These are phyloP conservation scores for Cyclotella atomus DNA, from an alignment of 108 stramenopile species.

Conservation along the genomic window DNA sequence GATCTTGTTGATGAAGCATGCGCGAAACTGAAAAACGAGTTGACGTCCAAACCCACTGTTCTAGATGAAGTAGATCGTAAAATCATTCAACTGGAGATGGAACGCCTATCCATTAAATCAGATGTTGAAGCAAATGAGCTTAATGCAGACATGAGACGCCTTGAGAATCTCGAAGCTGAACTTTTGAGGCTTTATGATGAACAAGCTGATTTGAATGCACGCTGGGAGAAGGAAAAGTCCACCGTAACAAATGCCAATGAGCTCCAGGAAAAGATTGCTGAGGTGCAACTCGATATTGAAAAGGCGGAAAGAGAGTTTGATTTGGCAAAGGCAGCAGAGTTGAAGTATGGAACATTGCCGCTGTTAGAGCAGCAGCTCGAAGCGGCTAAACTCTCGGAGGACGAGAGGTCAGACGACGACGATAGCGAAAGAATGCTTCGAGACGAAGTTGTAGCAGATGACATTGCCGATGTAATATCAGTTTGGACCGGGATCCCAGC, in stretches of 20 bases:
- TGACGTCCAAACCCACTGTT: constrained; percentile 80
- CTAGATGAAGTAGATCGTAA: constrained; percentile 95
- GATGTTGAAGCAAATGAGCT: constrained; percentile 67
- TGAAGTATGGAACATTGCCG: constrained; percentile 92
- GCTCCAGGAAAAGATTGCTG: constrained; percentile 91
- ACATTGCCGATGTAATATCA: constrained; percentile 92
- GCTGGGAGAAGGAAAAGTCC: constrained; percentile 90
- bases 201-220: constrained; percentile 73
- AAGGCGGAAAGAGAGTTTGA: constrained; percentile 95
- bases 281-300: constrained; percentile 85
- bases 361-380: constrained; percentile 75
- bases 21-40: constrained; percentile 89
- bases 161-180: constrained; percentile 72
- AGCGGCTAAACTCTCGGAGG: constrained; percentile 52
- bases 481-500: constrained; percentile 96
- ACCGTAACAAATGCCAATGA: constrained; percentile 72
- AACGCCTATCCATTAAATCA: constrained; percentile 83
- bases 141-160: constrained; percentile 60
- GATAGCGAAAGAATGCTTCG: constrained; percentile 72
- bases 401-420: constrained; percentile 24
- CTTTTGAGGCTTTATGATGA: constrained; percentile 69
- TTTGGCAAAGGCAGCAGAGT: constrained; percentile 91
- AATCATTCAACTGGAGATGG: constrained; percentile 97
- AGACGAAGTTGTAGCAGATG: constrained; percentile 94
- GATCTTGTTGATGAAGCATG: constrained; percentile 99